phyloP scores from a whole-genome alignment of 768 basidiomycete species.

The Xanthoconium purpureum region DNA sequence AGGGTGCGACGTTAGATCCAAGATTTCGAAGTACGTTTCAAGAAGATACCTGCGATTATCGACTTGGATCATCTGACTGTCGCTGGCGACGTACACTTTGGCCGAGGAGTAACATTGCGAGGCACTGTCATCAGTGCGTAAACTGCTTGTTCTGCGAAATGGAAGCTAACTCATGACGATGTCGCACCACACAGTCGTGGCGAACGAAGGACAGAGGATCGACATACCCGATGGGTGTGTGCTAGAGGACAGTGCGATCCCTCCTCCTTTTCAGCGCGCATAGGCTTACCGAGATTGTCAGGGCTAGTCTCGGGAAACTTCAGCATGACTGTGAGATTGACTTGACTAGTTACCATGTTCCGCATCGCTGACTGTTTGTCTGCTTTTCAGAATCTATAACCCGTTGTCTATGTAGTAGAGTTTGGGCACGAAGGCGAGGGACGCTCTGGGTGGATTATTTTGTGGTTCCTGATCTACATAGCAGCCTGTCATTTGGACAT shows the following conservation, averaged over 20 bases:
- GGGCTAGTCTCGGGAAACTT: conserved; percentile 76
- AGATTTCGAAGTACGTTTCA: conserved; percentile 93
- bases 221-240: conserved; percentile 82
- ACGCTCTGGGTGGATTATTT: no score
- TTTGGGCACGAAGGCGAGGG: no score
- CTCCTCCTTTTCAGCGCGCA: background rate
- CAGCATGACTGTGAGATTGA: conserved; percentile 59
- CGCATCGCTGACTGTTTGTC: background rate
- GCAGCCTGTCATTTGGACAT: no score
- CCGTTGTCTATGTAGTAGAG: background rate
- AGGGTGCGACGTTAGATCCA: conserved; percentile 48
- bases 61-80: conserved; percentile 95
- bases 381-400: conserved; percentile 6
- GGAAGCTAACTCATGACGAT: background rate
- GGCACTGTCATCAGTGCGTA: conserved; percentile 77
- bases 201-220: conserved; percentile 79
- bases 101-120: conserved; percentile 78
- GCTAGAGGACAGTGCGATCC: conserved; percentile 56
- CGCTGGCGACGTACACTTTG: conserved; percentile 88
- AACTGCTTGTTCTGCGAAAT: background rate
- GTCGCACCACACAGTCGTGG: conserved; percentile 48
- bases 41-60: conserved; percentile 86
- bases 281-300: conserved; percentile 17
- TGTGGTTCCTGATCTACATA: no score
- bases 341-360: background rate